Evolutionary conservation across 805 yeast genomes (phyloP).

Genomic region (Hyphopichia homilentoma): DNA sequence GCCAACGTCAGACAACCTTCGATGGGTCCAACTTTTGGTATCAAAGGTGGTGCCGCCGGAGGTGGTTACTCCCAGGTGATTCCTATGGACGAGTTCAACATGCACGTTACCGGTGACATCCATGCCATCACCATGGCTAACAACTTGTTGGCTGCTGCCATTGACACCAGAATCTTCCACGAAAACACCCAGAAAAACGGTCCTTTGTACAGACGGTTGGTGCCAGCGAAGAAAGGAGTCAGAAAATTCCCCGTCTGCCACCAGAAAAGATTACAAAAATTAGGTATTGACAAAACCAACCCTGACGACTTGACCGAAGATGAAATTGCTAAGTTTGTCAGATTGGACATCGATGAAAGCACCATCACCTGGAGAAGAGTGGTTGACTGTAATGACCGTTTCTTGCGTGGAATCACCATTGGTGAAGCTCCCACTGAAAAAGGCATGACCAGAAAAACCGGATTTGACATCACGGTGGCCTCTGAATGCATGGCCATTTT

Average conservation of each 20-base stretch:
- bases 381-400: constrained; percentile 80
- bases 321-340: constrained; percentile 60
- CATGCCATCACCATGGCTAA: constrained; percentile 84
- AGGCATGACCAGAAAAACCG: constrained; percentile 68
- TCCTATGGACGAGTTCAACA: constrained; percentile 85
- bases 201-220: constrained; percentile 69
- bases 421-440: constrained; percentile 82
- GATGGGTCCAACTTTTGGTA: constrained; percentile 87
- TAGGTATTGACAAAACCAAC: constrained; percentile 65
- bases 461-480: constrained; percentile 82
- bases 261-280: constrained; percentile 61
- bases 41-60: constrained; percentile 90
- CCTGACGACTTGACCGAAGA: constrained; percentile 72
- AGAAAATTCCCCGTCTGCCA: constrained; percentile 66
- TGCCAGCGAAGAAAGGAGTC: constrained; percentile 68
- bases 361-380: constrained; percentile 81
- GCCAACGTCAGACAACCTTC: constrained; percentile 87
- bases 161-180: constrained; percentile 83
- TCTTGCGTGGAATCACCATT: constrained; percentile 71
- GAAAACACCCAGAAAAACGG: constrained; percentile 73
- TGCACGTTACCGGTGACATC: constrained; percentile 84
- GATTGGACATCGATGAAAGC: constrained; percentile 74
- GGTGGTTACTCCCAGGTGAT: constrained; percentile 86
- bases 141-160: constrained; percentile 78
- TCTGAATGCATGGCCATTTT: constrained; percentile 84